phyloP scores from a whole-genome alignment of 768 basidiomycete genomes.

The Leucocoprinus sp. region DNA sequence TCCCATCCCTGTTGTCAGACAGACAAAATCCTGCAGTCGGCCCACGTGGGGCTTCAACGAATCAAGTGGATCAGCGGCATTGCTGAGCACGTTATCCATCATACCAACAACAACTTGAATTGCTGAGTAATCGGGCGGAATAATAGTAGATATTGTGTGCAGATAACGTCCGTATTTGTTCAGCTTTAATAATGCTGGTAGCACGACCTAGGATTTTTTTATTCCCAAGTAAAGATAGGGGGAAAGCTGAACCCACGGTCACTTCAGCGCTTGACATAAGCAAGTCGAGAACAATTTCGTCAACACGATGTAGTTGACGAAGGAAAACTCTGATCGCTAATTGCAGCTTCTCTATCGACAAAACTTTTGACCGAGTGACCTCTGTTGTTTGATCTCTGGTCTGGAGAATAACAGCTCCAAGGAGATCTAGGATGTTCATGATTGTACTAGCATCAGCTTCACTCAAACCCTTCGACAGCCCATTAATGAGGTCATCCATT shows the following conservation, averaged over 20 bases:
- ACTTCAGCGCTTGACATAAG: not conserved
- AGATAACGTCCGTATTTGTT: slow-evolving; percentile 27
- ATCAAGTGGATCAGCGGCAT: slow-evolving; percentile 25
- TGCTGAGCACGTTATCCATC: slow-evolving; percentile 27
- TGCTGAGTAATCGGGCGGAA: slow-evolving; percentile 17
- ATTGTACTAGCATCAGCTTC: slow-evolving; percentile 13
- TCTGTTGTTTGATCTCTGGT: slow-evolving; percentile 16
- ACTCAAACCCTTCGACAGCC: not conserved
- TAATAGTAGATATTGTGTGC: slow-evolving; percentile 50
- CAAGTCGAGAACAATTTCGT: not conserved
- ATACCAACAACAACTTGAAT: slow-evolving; percentile 8
- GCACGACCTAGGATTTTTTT: slow-evolving; percentile 14
- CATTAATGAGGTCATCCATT: slow-evolving; percentile 6
- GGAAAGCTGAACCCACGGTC: not conserved
- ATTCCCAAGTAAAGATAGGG: not conserved
- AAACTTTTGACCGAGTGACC: not conserved
- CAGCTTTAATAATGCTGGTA: slow-evolving; percentile 31
- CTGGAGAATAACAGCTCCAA: slow-evolving; percentile 31
- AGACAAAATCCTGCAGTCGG: slow-evolving; percentile 39
- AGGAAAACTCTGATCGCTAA: slow-evolving; percentile 2
- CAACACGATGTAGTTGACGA: not conserved
- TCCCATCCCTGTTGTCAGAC: slow-evolving; percentile 63
- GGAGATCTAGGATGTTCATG: slow-evolving; percentile 34
- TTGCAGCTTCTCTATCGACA: not conserved
- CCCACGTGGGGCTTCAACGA: slow-evolving; percentile 24